Evolutionary conservation across 2,329 filamentous ascomycete genomes (phyloP).

Genomic region (Ceratocystis smalleyi): DNA sequence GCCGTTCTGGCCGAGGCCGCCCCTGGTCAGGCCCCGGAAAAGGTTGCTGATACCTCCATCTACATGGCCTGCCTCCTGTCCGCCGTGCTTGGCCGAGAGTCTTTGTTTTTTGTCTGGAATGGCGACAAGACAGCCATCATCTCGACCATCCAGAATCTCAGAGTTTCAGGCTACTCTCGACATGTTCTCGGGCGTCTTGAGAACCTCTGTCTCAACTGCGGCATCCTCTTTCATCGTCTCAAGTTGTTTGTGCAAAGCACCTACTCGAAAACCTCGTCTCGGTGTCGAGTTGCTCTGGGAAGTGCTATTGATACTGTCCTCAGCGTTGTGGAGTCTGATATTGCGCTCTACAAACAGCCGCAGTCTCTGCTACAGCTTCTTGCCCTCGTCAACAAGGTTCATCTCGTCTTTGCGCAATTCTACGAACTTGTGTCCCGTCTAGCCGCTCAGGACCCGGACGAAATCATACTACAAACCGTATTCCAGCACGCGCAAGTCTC

Average conservation of each 20-base stretch:
- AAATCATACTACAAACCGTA: slow-evolving; percentile 44
- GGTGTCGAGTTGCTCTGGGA: slow-evolving; percentile 37
- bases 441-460: slow-evolving; percentile 35
- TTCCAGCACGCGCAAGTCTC: slow-evolving; percentile 47
- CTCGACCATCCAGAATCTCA: slow-evolving; percentile 31
- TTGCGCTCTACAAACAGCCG: slow-evolving; percentile 30
- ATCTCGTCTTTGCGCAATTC: slow-evolving; percentile 37
- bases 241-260: slow-evolving; percentile 32
- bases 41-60: slow-evolving; percentile 29
- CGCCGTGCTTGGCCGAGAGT: slow-evolving; percentile 54
- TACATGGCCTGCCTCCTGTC: slow-evolving; percentile 46
- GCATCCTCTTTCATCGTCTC: slow-evolving; percentile 33
- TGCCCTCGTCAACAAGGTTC: slow-evolving; percentile 31
- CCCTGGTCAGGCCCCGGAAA: slow-evolving; percentile 28
- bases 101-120: slow-evolving; percentile 53
- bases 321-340: slow-evolving; percentile 33
- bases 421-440: slow-evolving; percentile 35
- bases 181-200: slow-evolving; percentile 34
- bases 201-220: slow-evolving; percentile 32
- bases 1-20: slow-evolving; percentile 33
- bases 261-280: slow-evolving; percentile 31
- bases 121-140: slow-evolving; percentile 37
- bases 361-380: slow-evolving; percentile 40
- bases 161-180: slow-evolving; percentile 42
- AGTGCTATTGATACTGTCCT: slow-evolving; percentile 35